Evolutionary conservation across 2,329 filamentous ascomycete genomes (phyloP).

Genomic region (Herpotrichia juniperi): DNA sequence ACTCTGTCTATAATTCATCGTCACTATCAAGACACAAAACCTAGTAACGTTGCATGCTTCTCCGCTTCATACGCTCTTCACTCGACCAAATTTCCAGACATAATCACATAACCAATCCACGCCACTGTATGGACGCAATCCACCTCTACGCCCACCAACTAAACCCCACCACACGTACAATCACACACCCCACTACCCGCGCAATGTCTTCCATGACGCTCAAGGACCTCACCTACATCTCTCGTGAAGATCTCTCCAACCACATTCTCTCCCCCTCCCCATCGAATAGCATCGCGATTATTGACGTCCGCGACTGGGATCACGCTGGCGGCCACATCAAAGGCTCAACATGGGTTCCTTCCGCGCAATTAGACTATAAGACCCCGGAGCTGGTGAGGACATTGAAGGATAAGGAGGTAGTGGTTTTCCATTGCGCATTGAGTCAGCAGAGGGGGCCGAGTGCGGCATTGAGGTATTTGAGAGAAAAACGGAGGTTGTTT

Average conservation of each 20-base stretch:
- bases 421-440: conserved; percentile 93
- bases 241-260: conserved; percentile 67
- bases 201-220: neutral
- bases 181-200: neutral
- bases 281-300: conserved; percentile 66
- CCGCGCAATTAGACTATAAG: conserved; percentile 71
- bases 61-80: neutral
- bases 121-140: conserved; percentile 23
- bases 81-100: neutral
- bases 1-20: neutral
- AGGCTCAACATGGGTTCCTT: conserved; percentile 77
- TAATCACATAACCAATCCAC: neutral
- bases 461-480: conserved; percentile 80
- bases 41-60: neutral
- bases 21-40: neutral
- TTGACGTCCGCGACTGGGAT: conserved; percentile 92
- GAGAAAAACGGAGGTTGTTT: conserved; percentile 67
- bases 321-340: conserved; percentile 90
- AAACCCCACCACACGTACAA: conserved; percentile 1
- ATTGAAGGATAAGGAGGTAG: conserved; percentile 76
- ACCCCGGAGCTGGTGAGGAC: conserved; percentile 83
- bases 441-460: conserved; percentile 88
- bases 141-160: conserved; percentile 22
- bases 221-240: neutral
- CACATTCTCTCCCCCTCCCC: conserved; percentile 22